Conservation (phyloP, 2,329 filamentous ascomycete genomes). For the Davidsoniella australis region DNA sequence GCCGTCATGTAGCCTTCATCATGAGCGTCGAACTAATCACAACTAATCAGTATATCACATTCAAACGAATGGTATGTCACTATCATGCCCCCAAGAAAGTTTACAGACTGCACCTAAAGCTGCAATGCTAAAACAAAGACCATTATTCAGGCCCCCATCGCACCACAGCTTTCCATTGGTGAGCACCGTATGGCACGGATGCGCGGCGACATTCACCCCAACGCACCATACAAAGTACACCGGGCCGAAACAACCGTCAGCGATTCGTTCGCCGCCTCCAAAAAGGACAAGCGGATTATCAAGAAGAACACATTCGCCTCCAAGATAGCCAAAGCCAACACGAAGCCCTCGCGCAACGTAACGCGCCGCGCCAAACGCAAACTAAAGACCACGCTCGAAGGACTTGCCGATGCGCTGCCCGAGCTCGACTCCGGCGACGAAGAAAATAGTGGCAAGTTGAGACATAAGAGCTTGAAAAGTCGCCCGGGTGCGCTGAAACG, state of each 20-base stretch:
- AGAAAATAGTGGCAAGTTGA: slow-evolving; percentile 41
- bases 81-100: background rate
- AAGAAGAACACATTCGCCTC: slow-evolving; percentile 68
- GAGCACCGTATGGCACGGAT: slow-evolving; percentile 36
- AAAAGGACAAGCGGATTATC: slow-evolving; percentile 68
- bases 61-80: slow-evolving; percentile 1
- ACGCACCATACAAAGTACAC: slow-evolving; percentile 34
- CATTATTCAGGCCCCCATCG: slow-evolving; percentile 16
- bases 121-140: background rate
- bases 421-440: slow-evolving; percentile 30
- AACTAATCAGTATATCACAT: background rate
- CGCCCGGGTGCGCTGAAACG: slow-evolving; percentile 66
- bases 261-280: slow-evolving; percentile 50
- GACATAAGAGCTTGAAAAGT: slow-evolving; percentile 57
- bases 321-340: slow-evolving; percentile 48
- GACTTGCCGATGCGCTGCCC: slow-evolving; percentile 66
- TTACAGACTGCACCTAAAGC: no score
- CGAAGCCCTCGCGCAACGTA: slow-evolving; percentile 37
- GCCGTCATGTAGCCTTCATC: no score
- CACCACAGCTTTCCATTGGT: slow-evolving; percentile 39
- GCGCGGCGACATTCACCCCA: slow-evolving; percentile 30
- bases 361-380: slow-evolving; percentile 54
- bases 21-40: no score
- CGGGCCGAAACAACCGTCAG: slow-evolving; percentile 32
- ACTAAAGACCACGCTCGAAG: slow-evolving; percentile 56